Evolutionary conservation across 352 stramenopile genomes (phyloP), one percentile per base, ranked within the genome.

Genomic region (Globisporangium ultimum): DNA sequence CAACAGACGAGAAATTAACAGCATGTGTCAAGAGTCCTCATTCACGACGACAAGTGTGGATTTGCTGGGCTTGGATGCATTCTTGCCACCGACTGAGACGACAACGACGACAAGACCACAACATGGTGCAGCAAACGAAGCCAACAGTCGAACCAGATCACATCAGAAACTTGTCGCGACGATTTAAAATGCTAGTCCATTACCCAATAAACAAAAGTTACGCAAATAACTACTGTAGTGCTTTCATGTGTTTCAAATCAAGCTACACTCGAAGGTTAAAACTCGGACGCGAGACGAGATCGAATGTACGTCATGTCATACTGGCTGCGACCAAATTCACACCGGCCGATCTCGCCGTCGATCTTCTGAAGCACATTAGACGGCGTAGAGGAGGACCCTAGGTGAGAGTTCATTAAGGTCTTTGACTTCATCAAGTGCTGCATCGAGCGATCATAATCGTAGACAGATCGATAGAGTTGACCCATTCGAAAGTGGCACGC

Each of bases 251-350:
- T 2, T 32, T 6, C 2, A 32, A 32, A 5, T 32, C 24, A 32
- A 6, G 24, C 24, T 32, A 32, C 24, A 2, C 2, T 32, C 24
- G 24, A 32, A 32, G 24, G 24, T 5, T 32, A 6, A 5, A 32
- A 32, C 24, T 32, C 24, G 5, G 24, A 2, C 24, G 5, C 24
- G 24, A 32, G 24, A 5, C 24, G 51, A 12, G 63, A 61, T 10
- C 70, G 74, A 45, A 91, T 76, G 53, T 79, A 83, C 47, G 55
- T 57, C 4, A 71, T 18, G 40, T 89, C 81, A 60, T 89, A 82
- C 49, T 91, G 78, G 17, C 64, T 74, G 15, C 77, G 76, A 18
- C 87, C 77, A 38, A 86, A 91, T n/a, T 73, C 45, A 24, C 77
- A 87, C 32, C 83, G 84, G 53, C 87, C 77, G 12, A 66, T 63